These are phyloP conservation scores for Scheffersomyces spartinae DNA, from an alignment of 805 yeast species.

Conservation along the genomic window DNA sequence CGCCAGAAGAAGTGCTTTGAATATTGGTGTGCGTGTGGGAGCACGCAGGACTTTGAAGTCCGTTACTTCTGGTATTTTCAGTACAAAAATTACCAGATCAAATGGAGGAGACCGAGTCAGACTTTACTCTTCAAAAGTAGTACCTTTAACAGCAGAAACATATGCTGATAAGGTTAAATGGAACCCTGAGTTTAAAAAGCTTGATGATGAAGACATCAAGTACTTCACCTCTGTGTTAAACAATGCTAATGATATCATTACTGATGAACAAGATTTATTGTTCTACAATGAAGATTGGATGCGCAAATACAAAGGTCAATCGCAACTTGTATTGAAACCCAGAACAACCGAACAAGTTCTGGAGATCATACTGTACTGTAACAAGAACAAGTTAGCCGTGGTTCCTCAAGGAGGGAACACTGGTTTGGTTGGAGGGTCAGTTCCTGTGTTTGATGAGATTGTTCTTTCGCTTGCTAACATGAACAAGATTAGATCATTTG, in stretches of 20 bases:
- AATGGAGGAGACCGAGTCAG: constrained; percentile 1
- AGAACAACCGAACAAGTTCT: constrained; percentile 70
- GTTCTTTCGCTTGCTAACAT: constrained; percentile 57
- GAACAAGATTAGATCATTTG: constrained; percentile 76
- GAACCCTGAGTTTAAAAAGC: constrained; percentile 35
- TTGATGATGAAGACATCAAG: constrained; percentile 46
- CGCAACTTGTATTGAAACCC: constrained; percentile 73
- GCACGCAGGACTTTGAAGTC: not conserved
- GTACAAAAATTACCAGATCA: too few relatives aligned
- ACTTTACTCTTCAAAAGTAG: constrained; percentile 17
- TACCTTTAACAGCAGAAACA: constrained; percentile 56
- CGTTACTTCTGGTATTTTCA: not conserved
- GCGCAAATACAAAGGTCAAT: constrained; percentile 87
- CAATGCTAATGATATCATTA: constrained; percentile 34
- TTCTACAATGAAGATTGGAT: constrained; percentile 87
- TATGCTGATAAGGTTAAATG: constrained; percentile 49
- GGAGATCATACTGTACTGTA: constrained; percentile 67
- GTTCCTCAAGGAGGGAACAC: constrained; percentile 98
- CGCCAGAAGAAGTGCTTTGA: too few relatives aligned
- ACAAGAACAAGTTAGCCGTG: constrained; percentile 63
- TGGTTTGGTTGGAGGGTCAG: constrained; percentile 90
- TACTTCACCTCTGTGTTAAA: constrained; percentile 52
- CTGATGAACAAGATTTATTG: constrained; percentile 51
- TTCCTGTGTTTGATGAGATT: constrained; percentile 86
- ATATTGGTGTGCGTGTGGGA: too few relatives aligned